Conservation (phyloP, 2,329 filamentous ascomycete species). For the Septoria linicola region DNA sequence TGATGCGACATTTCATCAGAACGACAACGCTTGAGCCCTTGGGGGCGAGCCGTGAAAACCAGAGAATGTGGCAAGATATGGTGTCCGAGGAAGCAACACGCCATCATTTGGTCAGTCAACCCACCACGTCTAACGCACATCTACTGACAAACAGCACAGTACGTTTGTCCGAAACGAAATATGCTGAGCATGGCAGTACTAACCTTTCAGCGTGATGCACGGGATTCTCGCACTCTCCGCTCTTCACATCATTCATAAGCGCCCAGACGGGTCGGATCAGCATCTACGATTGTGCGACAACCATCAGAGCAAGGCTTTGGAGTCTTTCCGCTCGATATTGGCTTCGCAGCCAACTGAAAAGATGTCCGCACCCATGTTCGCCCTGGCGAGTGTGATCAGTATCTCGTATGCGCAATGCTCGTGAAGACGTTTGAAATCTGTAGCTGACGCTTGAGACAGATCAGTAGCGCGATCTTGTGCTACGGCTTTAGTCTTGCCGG, state of each 20-base stretch:
- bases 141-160: too few relatives aligned
- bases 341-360: constrained; percentile 8
- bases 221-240: constrained; percentile 17
- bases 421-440: not conserved
- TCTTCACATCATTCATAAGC: constrained; percentile 16
- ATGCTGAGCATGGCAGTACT: too few relatives aligned
- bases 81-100: constrained; percentile 18
- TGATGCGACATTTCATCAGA: constrained; percentile 18
- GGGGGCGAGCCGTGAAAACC: constrained; percentile 10
- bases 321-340: constrained; percentile 13
- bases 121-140: too few relatives aligned
- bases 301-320: constrained; percentile 18
- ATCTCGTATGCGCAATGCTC: constrained; percentile 10
- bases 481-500: constrained; percentile 18
- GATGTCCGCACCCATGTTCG: constrained; percentile 17
- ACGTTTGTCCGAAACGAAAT: too few relatives aligned
- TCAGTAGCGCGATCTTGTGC: constrained; percentile 23
- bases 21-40: constrained; percentile 12
- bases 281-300: constrained; percentile 17
- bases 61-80: constrained; percentile 16
- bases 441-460: not conserved
- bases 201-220: constrained; percentile 19
- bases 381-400: constrained; percentile 15
- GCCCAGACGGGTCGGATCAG: constrained; percentile 7
- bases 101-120: constrained; percentile 15